Base-by-base conservation (phyloP, 2,329 filamentous ascomycete genomes). In the Neonectria coccinea region DNA sequence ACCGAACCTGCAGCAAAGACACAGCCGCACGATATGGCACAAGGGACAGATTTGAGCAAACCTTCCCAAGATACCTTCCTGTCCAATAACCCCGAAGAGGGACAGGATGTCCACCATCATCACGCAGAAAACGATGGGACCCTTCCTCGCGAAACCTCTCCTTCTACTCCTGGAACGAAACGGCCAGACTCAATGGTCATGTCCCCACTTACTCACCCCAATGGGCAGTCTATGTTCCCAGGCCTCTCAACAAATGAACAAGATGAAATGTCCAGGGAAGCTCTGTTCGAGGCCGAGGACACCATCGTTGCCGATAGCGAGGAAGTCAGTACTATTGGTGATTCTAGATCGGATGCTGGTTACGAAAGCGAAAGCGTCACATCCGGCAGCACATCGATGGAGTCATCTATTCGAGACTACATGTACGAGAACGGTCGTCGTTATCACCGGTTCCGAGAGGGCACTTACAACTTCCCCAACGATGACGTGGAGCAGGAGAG, bases 401-500 rank as follows among this genome's bases (percentile, higher is more conserved):
- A 75, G 47, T 81, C 79, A 3, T 78, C 77, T 41, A 78, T 86
- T 25, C 77, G 82, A 47, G 82, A 88, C 65, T 88, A 86, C 67
- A 78, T 80, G 53, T 82, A 79, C 61, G 85, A 88, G 69, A 87
- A 89, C 70, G 87, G 87, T n/a, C 80, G 86, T 25, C 80, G 86
- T 27, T 89, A 89, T 63, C 86, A 88, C 70, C 80, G 80, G 45
- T 87, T 85, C 70, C 79, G 85, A 18, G 84, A 86, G 61, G 86
- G 85, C 6, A 71, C 75, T 11, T 89, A 89, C 70, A 84, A 84
- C 59, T 87, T 88, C 54, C 87, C 87, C 27, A 89, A 88, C 59
- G 87, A 89, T 64, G 86, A 88, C 53, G 77, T 82, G 5, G 87
- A 89, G 75, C 86, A 88, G 72, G 85, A 88, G 67, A 78, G 85